A percentile compares a stretch with the other conserved stretches of the same genome.
phyloP scores from a whole-genome alignment of 768 basidiomycete species.

The Leucogyrophana mollusca region DNA sequence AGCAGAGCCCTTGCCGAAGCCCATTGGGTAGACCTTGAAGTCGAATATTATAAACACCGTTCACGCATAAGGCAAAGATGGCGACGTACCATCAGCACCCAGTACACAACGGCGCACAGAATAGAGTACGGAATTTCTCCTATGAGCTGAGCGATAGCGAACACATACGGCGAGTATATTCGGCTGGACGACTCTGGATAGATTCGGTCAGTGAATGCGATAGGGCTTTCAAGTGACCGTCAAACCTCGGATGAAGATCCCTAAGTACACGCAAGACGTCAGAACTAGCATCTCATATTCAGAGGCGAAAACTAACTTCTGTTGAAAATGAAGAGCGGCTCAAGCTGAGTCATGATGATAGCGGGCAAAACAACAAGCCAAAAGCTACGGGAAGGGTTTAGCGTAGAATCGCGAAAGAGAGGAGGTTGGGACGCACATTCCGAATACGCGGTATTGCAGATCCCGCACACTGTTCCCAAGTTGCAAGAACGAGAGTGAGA shows the following conservation, averaged over 20 bases:
- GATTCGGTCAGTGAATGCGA: neutral
- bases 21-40: conserved; percentile 56
- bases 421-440: conserved; percentile 48
- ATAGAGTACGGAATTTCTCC: conserved; percentile 80
- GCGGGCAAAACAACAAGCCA: conserved; percentile 69
- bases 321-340: conserved; percentile 80
- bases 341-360: conserved; percentile 66
- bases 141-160: conserved; percentile 77
- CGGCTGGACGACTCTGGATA: conserved; percentile 76
- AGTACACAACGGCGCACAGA: conserved; percentile 72
- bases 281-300: neutral
- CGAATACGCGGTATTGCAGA: conserved; percentile 79
- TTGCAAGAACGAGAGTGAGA: conserved; percentile 79
- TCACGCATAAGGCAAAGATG: too few relatives aligned
- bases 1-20: conserved; percentile 60
- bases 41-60: neutral
- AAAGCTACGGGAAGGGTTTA: conserved; percentile 39
- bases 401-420: neutral
- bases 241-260: conserved; percentile 34
- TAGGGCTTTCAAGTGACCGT: neutral
- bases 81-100: conserved; percentile 60
- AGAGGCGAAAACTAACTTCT: conserved; percentile 40
- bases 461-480: conserved; percentile 63
- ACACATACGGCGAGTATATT: conserved; percentile 85
- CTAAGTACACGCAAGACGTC: conserved; percentile 16